Percentiles rank a stretch among this genome's conserved stretches.
phyloP scores from a whole-genome alignment of 345 rosid genomes.

The Syzygium aromaticum region DNA sequence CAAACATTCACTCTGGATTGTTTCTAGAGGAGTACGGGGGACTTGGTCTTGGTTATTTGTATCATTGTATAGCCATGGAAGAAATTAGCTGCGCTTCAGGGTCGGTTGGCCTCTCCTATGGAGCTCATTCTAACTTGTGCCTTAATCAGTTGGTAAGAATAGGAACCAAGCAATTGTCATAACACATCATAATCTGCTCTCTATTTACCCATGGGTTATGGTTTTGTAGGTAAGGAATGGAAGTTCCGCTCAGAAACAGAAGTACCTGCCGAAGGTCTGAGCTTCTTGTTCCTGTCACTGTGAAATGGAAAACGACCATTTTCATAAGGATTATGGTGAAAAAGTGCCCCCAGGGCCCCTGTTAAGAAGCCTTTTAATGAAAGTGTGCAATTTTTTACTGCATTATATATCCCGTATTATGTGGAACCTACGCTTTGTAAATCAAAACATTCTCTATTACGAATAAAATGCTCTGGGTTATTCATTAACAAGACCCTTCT shows the following conservation, averaged over 20 bases:
- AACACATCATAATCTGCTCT: not conserved
- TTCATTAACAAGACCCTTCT: not conserved
- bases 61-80: constrained; percentile 88
- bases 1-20: not conserved
- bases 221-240: constrained; percentile 74
- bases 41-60: constrained; percentile 92
- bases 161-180: not conserved
- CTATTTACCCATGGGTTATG: not conserved
- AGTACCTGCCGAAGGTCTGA: constrained; percentile 82
- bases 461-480: not conserved
- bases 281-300: not conserved
- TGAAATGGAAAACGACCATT: not conserved
- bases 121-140: constrained; percentile 94
- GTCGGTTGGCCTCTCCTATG: constrained; percentile 84
- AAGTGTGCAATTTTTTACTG: not conserved
- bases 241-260: constrained; percentile 63
- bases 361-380: not conserved
- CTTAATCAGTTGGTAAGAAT: constrained; percentile 83
- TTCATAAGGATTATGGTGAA: not conserved
- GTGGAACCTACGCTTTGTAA: not conserved
- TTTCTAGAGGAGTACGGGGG: constrained; percentile 89
- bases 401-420: not conserved
- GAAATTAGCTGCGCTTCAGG: constrained; percentile 91
- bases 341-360: not conserved
- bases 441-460: not conserved